Conservation (phyloP, 2,329 filamentous ascomycete genomes). For the Cytospora leucostoma region DNA sequence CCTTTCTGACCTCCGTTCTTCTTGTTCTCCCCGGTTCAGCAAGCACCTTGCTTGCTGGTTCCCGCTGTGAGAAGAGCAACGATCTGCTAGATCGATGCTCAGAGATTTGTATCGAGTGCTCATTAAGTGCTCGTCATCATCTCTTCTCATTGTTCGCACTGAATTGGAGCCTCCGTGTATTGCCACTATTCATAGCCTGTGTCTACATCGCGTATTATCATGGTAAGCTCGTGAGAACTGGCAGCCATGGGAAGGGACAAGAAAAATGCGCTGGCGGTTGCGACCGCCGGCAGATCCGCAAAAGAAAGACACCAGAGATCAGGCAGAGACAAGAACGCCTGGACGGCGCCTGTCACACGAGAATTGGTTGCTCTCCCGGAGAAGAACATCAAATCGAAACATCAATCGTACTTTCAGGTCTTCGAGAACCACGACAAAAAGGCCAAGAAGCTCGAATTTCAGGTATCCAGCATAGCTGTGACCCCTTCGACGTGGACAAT, state of each 20-base stretch:
- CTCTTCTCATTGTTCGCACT: slow-evolving; percentile 13
- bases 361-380: slow-evolving; percentile 36
- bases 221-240: slow-evolving; percentile 32
- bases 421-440: slow-evolving; percentile 66
- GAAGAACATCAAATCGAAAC: slow-evolving; percentile 48
- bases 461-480: slow-evolving; percentile 48
- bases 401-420: slow-evolving; percentile 65
- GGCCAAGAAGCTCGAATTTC: slow-evolving; percentile 59
- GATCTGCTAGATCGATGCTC: slow-evolving; percentile 9
- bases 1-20: slow-evolving; percentile 18
- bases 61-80: slow-evolving; percentile 4
- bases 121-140: slow-evolving; percentile 16
- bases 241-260: slow-evolving; percentile 37
- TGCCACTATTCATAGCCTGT: slow-evolving; percentile 3
- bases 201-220: slow-evolving; percentile 20
- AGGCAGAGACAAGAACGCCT: slow-evolving; percentile 32
- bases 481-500: slow-evolving; percentile 19
- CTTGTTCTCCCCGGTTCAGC: slow-evolving; percentile 14
- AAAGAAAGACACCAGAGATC: slow-evolving; percentile 38
- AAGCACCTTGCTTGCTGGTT: slow-evolving; percentile 22
- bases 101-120: slow-evolving; percentile 7
- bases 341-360: slow-evolving; percentile 32
- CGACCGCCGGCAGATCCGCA: slow-evolving; percentile 33
- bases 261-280: slow-evolving; percentile 30
- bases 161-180: slow-evolving; percentile 12